Base-by-base conservation (phyloP, 192 early-diverging fungal species). In the Coemansia sp. region DNA sequence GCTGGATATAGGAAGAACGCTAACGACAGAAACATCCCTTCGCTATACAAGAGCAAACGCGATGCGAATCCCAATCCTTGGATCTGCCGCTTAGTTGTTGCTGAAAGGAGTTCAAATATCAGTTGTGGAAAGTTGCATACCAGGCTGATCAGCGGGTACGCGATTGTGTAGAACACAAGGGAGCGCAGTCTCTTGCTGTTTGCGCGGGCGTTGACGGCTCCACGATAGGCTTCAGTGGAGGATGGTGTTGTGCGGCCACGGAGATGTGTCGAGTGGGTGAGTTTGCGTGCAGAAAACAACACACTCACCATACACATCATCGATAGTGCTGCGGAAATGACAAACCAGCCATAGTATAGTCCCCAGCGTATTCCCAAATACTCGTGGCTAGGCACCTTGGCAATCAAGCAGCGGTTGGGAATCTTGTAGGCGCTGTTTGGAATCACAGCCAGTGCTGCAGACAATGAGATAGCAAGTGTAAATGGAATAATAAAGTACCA, bases 401-500 rank as follows among this genome's bases (percentile, higher is more conserved):
- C 48, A 11, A 23, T 35, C 9, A 43, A 9, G 47, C 72, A 75
- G 13, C 72, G 60, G 19, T 54, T 46, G 5, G 53, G 11, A 38
- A 57, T 40, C 0, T 40, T 48, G 36, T 50, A 75, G 0, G 65
- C 72, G 49, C 53, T 53, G 53, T 46, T 68, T 1, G 72, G 72
- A 32, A 75, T 64, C 3, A 45, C 36, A 6, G 49, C 72, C 8
- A 75, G 53, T 1, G 35, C 25, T 6, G 65, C 59, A 0, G 72
- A 64, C 22, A 75, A 30, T 7, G 42, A 32, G 14, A 64, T 53
- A 3, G 65, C 72, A 19, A 75, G 39, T 0, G 60, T 25, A 14
- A 75, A 49, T 0, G 72, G 57, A 18, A 75, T 35, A 17, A 75
- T 64, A 13, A 59, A 75, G 50, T 75, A 75, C 72, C 72, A 75